Evolutionary conservation across 805 yeast species (phyloP).

Genomic region (Metschnikowia dekortorum): DNA sequence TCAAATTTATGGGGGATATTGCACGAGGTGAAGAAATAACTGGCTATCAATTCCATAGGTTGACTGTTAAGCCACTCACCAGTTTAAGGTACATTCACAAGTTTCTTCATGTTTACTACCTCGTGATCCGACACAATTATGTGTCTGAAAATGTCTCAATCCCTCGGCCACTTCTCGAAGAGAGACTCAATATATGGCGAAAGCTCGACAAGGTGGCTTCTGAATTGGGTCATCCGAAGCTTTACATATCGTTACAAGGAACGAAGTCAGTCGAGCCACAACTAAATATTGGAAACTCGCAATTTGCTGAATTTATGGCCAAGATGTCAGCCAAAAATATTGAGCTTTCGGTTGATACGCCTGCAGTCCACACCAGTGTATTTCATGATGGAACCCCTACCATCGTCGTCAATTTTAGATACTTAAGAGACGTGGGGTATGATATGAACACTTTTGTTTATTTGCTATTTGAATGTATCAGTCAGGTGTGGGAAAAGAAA

Average conservation of each 20-base stretch:
- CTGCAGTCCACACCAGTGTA: conserved; percentile 58
- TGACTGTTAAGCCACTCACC: conserved; percentile 28
- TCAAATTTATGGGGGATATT: conserved; percentile 24
- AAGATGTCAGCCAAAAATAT: conserved; percentile 55
- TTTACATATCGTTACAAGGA: conserved; percentile 52
- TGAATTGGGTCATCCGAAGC: conserved; percentile 56
- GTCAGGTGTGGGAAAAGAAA: conserved; percentile 68
- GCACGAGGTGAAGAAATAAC: conserved; percentile 13
- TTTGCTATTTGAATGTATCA: conserved; percentile 57
- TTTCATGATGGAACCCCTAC: conserved; percentile 72
- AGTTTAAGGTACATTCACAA: conserved; percentile 39
- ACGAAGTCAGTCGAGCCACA: conserved; percentile 43
- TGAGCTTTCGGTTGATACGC: conserved; percentile 38
- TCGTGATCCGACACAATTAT: conserved; percentile 27
- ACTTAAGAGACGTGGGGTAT: conserved; percentile 30
- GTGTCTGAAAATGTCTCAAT: conserved; percentile 22
- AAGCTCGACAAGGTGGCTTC: conserved; percentile 45
- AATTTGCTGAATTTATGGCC: conserved; percentile 69
- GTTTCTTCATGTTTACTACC: conserved; percentile 33
- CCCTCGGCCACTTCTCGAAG: conserved; percentile 15
- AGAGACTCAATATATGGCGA: conserved; percentile 26
- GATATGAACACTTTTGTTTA: conserved; percentile 51
- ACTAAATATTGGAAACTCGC: conserved; percentile 44
- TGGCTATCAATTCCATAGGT: conserved; percentile 25
- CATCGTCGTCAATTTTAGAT: conserved; percentile 47